Percentiles rank a stretch among this genome's conserved stretches.
Conservation (phyloP, 345 rosid species). For the Eucalyptus sp. region DNA sequence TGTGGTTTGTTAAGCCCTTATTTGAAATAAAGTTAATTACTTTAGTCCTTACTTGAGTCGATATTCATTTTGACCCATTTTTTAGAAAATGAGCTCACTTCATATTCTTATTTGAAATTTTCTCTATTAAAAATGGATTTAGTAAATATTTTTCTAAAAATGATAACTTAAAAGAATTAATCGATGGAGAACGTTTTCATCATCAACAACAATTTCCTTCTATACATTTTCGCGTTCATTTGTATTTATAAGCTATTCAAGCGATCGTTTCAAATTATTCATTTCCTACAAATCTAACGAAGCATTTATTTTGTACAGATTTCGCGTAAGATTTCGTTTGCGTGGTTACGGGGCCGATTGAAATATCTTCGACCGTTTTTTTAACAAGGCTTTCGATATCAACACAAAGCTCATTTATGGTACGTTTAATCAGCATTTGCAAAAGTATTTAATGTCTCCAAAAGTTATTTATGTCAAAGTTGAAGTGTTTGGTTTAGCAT, state of each 20-base stretch:
- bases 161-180: neutral
- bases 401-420: neutral
- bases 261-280: neutral
- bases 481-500: rapidly evolving
- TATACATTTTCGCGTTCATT: neutral
- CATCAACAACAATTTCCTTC: neutral
- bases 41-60: rapidly evolving
- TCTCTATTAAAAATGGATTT: no score
- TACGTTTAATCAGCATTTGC: rapidly evolving
- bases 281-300: rapidly evolving
- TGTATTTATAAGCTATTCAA: neutral
- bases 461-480: neutral
- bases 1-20: rapidly evolving
- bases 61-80: no score
- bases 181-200: neutral
- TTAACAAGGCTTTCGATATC: neutral
- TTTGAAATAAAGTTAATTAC: no score
- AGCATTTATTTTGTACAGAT: neutral
- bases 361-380: neutral
- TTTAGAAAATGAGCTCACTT: no score
- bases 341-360: neutral
- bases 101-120: rapidly evolving
- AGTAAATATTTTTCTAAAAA: neutral
- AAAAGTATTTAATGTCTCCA: neutral
- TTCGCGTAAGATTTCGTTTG: neutral